Base-by-base conservation (phyloP, 805 yeast species). In the Cephaloascus fragrans region DNA sequence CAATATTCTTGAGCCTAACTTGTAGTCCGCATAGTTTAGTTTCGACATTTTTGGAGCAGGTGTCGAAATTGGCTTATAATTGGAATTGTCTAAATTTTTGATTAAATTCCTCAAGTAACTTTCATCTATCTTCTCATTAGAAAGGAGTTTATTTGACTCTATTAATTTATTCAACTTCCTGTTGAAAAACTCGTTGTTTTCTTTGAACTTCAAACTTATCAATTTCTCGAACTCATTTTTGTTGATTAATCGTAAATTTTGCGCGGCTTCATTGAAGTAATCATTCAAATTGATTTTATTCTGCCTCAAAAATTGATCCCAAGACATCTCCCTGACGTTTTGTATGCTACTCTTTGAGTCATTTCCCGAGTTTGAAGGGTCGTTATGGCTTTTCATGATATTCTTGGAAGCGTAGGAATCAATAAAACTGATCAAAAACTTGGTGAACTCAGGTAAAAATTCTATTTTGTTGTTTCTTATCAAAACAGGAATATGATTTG, bases 11-110 rank as follows among this genome's bases (percentile, higher is more conserved):
- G 69, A 44, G 2, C 69, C 70, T 3, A 59, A 47, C 14, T 47
- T 53, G 43, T 60, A 65, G 38, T 61, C 66, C 4, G 71, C 71
- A 43, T 59, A 66, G 42, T 66, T 64, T 18, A 59, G 49, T 31
- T 23, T 23, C 6, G 28, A 23, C 12, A 12, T 12, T 23, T 6
- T 8, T 23, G 28, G 28, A n/a, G n/a, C n/a, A n/a, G n/a, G n/a
- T n/a, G n/a, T n/a, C n/a, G n/a, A n/a, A n/a, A n/a, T n/a, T n/a
- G n/a, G n/a, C n/a, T n/a, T n/a, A n/a, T n/a, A n/a, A n/a, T n/a
- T n/a, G 10, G 6, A 12, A 12, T 23, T 23, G 10, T 23, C 12
- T 6, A 23, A 23, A 8, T 23, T 23, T 23, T 23, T 12, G 12
- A 23, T 12, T 23, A 23, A 23, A 8, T 23, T 12, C 12, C 12